These are phyloP conservation scores for Straminergon stramineum DNA, from an alignment of 225 moss, liverwort and hornwort species.

Conservation along the genomic window DNA sequence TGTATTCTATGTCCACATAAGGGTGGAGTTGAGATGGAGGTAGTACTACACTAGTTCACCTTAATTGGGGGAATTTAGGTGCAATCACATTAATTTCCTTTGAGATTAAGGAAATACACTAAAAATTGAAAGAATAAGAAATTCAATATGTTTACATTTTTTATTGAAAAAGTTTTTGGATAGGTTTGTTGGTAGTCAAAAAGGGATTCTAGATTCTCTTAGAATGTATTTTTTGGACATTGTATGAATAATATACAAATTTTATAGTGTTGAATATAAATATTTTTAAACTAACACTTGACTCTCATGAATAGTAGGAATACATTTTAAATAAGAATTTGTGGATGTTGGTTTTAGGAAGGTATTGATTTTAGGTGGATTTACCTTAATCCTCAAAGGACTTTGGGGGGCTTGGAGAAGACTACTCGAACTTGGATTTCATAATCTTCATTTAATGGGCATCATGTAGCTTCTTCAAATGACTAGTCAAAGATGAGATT, in stretches of 20 bases:
- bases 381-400: neutral
- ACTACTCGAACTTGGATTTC: accelerated
- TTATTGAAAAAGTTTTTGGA: neutral
- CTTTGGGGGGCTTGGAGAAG: neutral
- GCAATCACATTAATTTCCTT: neutral
- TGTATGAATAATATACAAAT: neutral
- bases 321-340: too few species aligned
- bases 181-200: neutral
- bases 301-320: neutral
- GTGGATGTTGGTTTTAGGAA: neutral
- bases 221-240: neutral
- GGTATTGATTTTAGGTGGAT: neutral
- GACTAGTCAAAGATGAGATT: neutral
- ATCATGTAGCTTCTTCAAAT: neutral
- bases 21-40: accelerated
- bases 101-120: accelerated
- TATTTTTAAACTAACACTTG: accelerated
- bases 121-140: neutral
- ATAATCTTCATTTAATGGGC: accelerated
- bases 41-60: neutral
- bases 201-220: neutral
- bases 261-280: neutral
- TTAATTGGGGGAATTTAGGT: accelerated
- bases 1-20: accelerated
- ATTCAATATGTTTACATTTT: neutral